Percentiles rank a stretch among this genome's conserved stretches.
phyloP scores from a whole-genome alignment of 179 eudicot species.

The Pouteria campechiana region DNA sequence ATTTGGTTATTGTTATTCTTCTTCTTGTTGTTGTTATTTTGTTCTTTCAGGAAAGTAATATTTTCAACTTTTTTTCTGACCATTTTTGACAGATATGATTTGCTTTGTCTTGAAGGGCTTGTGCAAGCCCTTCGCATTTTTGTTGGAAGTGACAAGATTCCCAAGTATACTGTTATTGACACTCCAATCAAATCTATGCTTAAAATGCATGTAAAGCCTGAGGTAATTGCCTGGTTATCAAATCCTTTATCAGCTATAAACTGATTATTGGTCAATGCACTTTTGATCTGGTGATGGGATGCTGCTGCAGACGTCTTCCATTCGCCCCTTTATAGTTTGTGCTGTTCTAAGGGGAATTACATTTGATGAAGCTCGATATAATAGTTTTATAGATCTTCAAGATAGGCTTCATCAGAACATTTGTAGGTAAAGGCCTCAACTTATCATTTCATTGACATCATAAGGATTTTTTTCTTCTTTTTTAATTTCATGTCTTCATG shows the following conservation, averaged over 20 bases:
- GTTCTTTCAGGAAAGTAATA: not conserved
- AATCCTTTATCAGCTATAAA: not conserved
- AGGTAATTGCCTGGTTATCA: conserved; percentile 29
- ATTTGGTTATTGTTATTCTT: too few species aligned
- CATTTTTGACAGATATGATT: conserved; percentile 93
- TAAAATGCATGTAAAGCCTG: conserved; percentile 80
- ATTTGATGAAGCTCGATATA: conserved; percentile 80
- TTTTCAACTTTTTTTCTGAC: not conserved
- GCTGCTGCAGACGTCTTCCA: conserved; percentile 46
- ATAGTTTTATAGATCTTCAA: conserved; percentile 98
- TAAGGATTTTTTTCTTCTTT: too few species aligned
- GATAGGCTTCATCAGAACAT: conserved; percentile 95
- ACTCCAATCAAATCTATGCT: conserved; percentile 39
- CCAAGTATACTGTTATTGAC: conserved; percentile 36
- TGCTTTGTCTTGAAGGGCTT: conserved; percentile 95
- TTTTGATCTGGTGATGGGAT: not conserved
- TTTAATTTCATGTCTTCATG: too few species aligned
- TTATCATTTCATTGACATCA: not conserved
- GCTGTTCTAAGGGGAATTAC: conserved; percentile 89
- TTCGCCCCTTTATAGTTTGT: conserved; percentile 86
- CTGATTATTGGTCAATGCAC: not conserved
- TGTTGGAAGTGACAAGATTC: conserved; percentile 54
- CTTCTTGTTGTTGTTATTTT: too few species aligned
- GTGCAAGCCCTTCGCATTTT: conserved; percentile 74
- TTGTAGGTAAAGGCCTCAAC: conserved; percentile 50